Base-by-base conservation (phyloP, 176 grass and related monocot species). In the Juncus effusus region DNA sequence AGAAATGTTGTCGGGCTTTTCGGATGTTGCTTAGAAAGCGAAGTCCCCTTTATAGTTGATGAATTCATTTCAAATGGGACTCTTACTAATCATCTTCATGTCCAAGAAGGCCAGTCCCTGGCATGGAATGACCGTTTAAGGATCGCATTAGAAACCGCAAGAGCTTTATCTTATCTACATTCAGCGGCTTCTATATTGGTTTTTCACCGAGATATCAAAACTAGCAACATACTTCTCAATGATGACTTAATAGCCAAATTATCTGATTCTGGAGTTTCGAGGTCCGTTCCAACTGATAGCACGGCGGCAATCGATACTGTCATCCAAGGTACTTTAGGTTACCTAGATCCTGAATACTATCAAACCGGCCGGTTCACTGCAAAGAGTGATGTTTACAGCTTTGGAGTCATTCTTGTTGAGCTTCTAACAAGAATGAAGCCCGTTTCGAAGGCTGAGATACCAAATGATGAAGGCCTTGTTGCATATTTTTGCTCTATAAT, bases 351-450 rank as follows among this genome's bases (percentile, higher is more conserved):
- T 10, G 71, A 75, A 63, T 75, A 75, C 49, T 60, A 42, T 9
- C 38, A 16, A 36, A 63, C 71, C 36, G 49, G 55, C 36, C 54
- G 47, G 47, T 16, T 75, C 41, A 75, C 71, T 28, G 58, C 16
- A 2, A 75, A 75, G 38, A 75, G 71, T 12, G 71, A 75, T 38
- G 71, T 63, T 8, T 75, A 75, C 10, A 69, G 65, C 50, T 69
- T 69, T 2, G 65, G 65, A 13, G 65, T 69, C 7, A 51, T 69
- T 3, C 50, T 69, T 39, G 28, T 54, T 37, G 65, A 69, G 38
- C 65, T 69, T 36, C 78, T 89, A 16, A 86, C 85, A 38, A 83
- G 81, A 66, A 80, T 83, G 64, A 86, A 74, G 65, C 85, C 90
- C 3, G 58, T 38, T 62, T 38, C 10, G 28, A 8, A 11, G 60